Percentiles rank a stretch among this genome's conserved stretches.
These are phyloP conservation scores for Sarocladium kiliense DNA, from an alignment of 2,329 filamentous ascomycete genomes.

Conservation along the genomic window DNA sequence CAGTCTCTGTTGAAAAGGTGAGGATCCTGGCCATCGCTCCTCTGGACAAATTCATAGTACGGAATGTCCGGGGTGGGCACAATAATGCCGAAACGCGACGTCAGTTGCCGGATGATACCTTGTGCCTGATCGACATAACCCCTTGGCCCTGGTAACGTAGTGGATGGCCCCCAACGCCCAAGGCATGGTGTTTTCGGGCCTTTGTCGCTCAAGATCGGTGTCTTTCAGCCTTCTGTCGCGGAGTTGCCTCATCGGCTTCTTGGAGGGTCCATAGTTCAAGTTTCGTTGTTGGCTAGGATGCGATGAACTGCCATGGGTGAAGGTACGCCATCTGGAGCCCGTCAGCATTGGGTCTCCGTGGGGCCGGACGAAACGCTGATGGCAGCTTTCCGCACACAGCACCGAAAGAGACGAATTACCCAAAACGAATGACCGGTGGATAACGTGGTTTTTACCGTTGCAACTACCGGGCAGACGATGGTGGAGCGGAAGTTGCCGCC, in stretches of 20 bases:
- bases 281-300: background rate
- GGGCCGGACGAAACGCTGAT: background rate
- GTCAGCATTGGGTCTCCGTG: background rate
- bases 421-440: background rate
- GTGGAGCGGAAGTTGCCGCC: conserved; percentile 8
- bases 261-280: background rate
- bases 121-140: background rate
- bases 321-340: background rate
- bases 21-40: background rate
- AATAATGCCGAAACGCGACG: background rate
- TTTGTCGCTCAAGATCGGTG: background rate
- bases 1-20: background rate
- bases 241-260: background rate
- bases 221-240: background rate
- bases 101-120: background rate
- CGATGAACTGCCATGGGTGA: background rate
- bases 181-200: background rate
- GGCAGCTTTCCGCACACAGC: background rate
- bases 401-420: conserved; percentile 1
- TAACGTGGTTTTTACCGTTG: background rate
- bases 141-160: background rate
- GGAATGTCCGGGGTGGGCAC: background rate
- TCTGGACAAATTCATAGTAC: no score
- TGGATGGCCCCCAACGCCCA: background rate
- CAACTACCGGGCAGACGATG: background rate